Percentiles rank a stretch among this genome's conserved stretches.
Conservation (phyloP, 2,329 filamentous ascomycete genomes). For the Anisogramma anomala region DNA sequence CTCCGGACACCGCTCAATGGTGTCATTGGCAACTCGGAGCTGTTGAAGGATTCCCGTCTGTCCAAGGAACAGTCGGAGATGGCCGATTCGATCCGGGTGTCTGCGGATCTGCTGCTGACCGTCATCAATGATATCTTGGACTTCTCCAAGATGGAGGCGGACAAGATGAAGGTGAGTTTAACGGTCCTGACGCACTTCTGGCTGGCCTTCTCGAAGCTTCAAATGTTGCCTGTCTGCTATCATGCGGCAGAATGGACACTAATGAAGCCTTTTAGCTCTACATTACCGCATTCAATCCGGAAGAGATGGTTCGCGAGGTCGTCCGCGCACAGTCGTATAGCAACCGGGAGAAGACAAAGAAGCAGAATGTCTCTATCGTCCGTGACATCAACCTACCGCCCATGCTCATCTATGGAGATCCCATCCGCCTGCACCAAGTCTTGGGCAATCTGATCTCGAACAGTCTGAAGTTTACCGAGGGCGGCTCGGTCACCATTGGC, state of each 20-base stretch:
- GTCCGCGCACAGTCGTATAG: slow-evolving; percentile 56
- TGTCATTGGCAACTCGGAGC: slow-evolving; percentile 79
- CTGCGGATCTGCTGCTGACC: slow-evolving; percentile 74
- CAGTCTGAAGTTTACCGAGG: slow-evolving; percentile 86
- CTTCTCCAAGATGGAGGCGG: slow-evolving; percentile 86
- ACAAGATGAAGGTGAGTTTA: slow-evolving; percentile 55
- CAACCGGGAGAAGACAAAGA: slow-evolving; percentile 50
- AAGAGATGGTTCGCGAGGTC: slow-evolving; percentile 56
- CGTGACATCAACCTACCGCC: slow-evolving; percentile 64
- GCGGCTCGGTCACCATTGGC: slow-evolving; percentile 74
- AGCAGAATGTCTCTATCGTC: slow-evolving; percentile 51
- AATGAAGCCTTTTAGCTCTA: slow-evolving; percentile 40
- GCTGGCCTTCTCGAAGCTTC: no score
- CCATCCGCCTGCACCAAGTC: slow-evolving; percentile 55
- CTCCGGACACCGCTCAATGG: slow-evolving; percentile 74
- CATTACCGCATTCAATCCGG: slow-evolving; percentile 55
- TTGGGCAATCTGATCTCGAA: slow-evolving; percentile 81
- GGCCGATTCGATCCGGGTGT: slow-evolving; percentile 76
- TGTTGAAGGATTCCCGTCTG: slow-evolving; percentile 64
- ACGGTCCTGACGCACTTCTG: no score
- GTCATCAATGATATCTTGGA: slow-evolving; percentile 96
- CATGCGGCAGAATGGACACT: no score
- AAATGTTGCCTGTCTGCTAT: no score
- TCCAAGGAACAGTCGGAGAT: slow-evolving; percentile 72
- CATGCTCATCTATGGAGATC: slow-evolving; percentile 58